Evolutionary conservation across 78 protist species (phyloP).

Genomic region (Dictyostelium capitatum): DNA sequence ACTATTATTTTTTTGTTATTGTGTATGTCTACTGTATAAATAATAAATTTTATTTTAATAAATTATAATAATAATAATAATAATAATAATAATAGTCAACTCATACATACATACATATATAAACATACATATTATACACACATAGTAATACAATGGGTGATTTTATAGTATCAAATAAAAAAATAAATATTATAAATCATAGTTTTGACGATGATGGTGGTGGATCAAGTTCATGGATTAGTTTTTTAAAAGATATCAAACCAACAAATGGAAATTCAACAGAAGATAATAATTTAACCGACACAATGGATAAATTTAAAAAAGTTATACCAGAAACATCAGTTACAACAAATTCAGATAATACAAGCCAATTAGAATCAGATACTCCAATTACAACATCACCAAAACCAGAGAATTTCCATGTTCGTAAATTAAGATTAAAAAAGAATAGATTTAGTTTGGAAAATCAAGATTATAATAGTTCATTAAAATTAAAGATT

Average conservation of each 20-base stretch:
- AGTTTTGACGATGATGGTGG: not conserved
- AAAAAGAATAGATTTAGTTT: constrained; percentile 23
- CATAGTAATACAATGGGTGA: not conserved
- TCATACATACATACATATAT: too few species aligned
- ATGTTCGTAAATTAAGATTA: not conserved
- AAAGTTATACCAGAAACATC: not conserved
- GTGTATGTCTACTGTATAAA: too few species aligned
- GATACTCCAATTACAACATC: not conserved
- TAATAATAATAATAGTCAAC: too few species aligned
- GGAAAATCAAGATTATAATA: constrained; percentile 11
- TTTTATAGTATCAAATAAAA: not conserved
- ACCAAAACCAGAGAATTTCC: not conserved
- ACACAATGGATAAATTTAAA: not conserved
- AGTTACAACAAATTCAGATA: not conserved
- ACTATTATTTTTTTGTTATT: not conserved
- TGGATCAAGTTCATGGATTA: not conserved
- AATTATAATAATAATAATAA: too few species aligned
- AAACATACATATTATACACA: not conserved
- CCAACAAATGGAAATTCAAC: not conserved
- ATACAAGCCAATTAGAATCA: not conserved
- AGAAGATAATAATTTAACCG: not conserved
- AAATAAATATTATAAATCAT: not conserved
- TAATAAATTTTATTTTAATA: too few species aligned
- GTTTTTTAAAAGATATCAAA: constrained; percentile 6
- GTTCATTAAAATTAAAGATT: constrained; percentile 12